phyloP scores from a whole-genome alignment of 1,284 basidiomycete species.

The Golubevia sp. region DNA sequence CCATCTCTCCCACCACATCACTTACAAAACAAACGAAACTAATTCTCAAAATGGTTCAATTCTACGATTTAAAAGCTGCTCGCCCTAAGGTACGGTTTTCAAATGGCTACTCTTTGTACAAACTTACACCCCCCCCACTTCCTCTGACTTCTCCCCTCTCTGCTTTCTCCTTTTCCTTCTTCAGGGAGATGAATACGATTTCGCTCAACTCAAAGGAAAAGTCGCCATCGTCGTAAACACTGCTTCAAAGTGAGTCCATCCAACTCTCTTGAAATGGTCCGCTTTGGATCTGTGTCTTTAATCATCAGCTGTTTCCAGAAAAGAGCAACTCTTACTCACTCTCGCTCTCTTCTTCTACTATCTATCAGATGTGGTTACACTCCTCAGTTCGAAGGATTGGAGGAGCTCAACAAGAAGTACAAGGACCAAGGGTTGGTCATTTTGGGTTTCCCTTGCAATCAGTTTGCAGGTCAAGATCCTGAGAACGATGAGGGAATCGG shows the following conservation, averaged over 20 bases:
- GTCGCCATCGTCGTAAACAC: constrained; percentile 67
- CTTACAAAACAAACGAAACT: no score
- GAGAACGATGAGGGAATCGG: constrained; percentile 39
- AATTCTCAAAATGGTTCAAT: constrained; percentile 37
- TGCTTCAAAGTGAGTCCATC: constrained; percentile 64
- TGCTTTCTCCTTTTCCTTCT: no score
- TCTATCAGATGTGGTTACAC: constrained; percentile 69
- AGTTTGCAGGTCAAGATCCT: constrained; percentile 67
- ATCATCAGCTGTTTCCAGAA: neutral
- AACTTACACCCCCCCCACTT: no score
- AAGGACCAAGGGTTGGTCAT: constrained; percentile 76
- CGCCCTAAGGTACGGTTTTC: constrained; percentile 26
- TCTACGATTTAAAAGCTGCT: constrained; percentile 55
- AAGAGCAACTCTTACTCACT: neutral
- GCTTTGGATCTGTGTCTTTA: neutral
- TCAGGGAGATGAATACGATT: constrained; percentile 35
- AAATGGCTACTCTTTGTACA: no score
- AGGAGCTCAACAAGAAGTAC: constrained; percentile 81
- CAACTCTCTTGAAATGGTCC: neutral
- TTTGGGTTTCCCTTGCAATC: constrained; percentile 89
- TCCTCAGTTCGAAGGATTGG: constrained; percentile 81
- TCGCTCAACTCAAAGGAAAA: constrained; percentile 64
- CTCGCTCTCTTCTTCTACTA: constrained; percentile 1
- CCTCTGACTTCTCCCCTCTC: no score
- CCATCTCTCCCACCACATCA: no score